Evolutionary conservation across 371 early-diverging fungal genomes (phyloP).

Genomic region (Cladochytrium tenue): DNA sequence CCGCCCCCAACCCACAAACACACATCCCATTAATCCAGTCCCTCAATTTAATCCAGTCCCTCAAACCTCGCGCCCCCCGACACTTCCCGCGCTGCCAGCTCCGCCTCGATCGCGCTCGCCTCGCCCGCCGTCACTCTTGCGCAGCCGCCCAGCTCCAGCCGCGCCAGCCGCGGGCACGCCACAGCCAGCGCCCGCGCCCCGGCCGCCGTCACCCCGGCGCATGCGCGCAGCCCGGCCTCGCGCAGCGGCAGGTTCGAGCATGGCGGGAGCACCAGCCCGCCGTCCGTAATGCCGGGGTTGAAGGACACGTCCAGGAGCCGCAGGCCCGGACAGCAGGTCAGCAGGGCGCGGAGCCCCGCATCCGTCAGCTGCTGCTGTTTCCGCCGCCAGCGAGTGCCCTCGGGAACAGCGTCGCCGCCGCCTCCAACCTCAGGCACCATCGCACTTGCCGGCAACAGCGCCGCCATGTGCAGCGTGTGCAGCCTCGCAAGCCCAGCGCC

Average conservation of each 20-base stretch:
- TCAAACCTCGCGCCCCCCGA: neutral
- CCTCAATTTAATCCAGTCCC: no score
- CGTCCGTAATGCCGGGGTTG: slow-evolving; percentile 21
- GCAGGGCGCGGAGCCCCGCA: slow-evolving; percentile 17
- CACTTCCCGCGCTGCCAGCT: slow-evolving; percentile 9
- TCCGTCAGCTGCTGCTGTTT: slow-evolving; percentile 8
- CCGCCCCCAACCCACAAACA: no score
- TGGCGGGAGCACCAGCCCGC: slow-evolving; percentile 8
- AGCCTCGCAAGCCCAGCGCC: slow-evolving; percentile 3
- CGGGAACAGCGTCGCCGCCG: neutral
- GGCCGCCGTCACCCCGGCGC: slow-evolving; percentile 14
- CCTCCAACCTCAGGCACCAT: neutral
- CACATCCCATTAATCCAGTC: no score
- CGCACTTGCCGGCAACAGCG: slow-evolving; percentile 3
- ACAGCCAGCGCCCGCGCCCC: slow-evolving; percentile 11
- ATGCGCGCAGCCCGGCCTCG: slow-evolving; percentile 16
- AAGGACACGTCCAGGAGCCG: slow-evolving; percentile 24
- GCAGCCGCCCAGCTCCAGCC: slow-evolving; percentile 26
- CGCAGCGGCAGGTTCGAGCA: slow-evolving; percentile 12
- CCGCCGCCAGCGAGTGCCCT: neutral
- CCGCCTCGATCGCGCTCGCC: slow-evolving; percentile 15
- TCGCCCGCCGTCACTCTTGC: slow-evolving; percentile 13
- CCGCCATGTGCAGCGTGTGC: slow-evolving; percentile 28
- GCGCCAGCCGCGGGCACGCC: slow-evolving; percentile 21
- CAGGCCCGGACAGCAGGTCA: slow-evolving; percentile 14